These are phyloP conservation scores for Oryza australiensis DNA, from an alignment of 176 grass and related monocot genomes.

Conservation along the genomic window DNA sequence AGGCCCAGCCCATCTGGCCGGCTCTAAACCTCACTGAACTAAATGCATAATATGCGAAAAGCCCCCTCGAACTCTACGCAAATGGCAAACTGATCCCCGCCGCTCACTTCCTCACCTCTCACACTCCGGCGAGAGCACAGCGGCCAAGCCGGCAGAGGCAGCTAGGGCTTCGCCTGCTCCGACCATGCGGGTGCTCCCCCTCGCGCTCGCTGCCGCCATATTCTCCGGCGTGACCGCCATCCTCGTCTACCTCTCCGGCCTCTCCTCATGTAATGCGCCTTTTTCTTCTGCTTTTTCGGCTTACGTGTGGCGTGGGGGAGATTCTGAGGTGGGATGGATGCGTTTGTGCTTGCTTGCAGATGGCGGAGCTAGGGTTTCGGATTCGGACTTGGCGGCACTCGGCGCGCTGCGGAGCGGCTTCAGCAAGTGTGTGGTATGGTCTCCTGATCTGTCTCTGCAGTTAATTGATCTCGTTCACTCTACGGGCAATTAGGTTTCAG, in stretches of 20 bases:
- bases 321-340: conserved; percentile 14
- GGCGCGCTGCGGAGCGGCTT: conserved; percentile 60
- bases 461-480: not conserved
- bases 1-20: too few species aligned
- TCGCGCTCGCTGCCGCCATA: conserved; percentile 58
- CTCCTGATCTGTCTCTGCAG: not conserved
- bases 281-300: not conserved
- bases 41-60: not conserved
- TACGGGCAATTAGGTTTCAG: not conserved
- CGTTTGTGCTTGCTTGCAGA: conserved; percentile 33
- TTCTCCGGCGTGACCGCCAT: conserved; percentile 63
- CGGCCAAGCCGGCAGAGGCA: not conserved
- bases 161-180: conserved; percentile 9
- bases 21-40: too few species aligned
- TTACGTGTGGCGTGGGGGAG: conserved; percentile 13
- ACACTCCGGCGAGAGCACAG: conserved; percentile 23
- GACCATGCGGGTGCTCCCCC: conserved; percentile 64
- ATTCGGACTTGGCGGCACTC: conserved; percentile 58
- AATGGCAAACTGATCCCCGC: not conserved
- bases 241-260: conserved; percentile 75
- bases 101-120: not conserved
- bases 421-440: conserved; percentile 88
- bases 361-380: conserved; percentile 54
- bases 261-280: conserved; percentile 60
- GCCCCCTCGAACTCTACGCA: not conserved